These are phyloP conservation scores for Hymenoscyphus infarciens DNA, from an alignment of 2,329 filamentous ascomycete genomes.

Conservation along the genomic window DNA sequence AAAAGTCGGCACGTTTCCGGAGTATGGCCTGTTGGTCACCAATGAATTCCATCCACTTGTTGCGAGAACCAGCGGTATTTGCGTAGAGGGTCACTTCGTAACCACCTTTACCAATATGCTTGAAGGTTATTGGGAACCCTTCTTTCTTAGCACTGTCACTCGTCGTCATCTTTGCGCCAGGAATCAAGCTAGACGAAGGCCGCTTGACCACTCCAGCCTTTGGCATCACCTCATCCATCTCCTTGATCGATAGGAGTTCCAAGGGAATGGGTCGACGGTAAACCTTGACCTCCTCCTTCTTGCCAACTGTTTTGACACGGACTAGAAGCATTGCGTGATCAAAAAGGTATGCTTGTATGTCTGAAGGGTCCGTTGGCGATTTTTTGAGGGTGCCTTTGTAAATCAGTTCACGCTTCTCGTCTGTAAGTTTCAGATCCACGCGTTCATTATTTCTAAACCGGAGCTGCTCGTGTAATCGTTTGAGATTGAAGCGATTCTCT, in stretches of 20 bases:
- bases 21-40: slow-evolving; percentile 85
- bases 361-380: slow-evolving; percentile 77
- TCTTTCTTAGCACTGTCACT: slow-evolving; percentile 62
- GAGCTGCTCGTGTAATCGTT: slow-evolving; percentile 85
- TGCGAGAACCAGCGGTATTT: slow-evolving; percentile 76
- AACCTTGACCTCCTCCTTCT: slow-evolving; percentile 90
- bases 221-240: slow-evolving; percentile 96
- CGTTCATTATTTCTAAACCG: slow-evolving; percentile 87
- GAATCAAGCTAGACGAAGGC: slow-evolving; percentile 80
- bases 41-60: slow-evolving; percentile 97
- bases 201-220: slow-evolving; percentile 76
- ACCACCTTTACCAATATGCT: slow-evolving; percentile 90
- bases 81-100: slow-evolving; percentile 91
- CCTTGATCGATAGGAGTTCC: slow-evolving; percentile 86
- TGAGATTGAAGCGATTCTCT: slow-evolving; percentile 94
- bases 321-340: slow-evolving; percentile 94
- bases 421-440: slow-evolving; percentile 90
- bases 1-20: slow-evolving; percentile 84
- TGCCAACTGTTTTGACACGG: slow-evolving; percentile 85
- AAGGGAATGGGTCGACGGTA: slow-evolving; percentile 92
- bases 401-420: slow-evolving; percentile 87
- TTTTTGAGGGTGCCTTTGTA: slow-evolving; percentile 96
- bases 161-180: slow-evolving; percentile 50
- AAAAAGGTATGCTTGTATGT: slow-evolving; percentile 93
- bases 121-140: slow-evolving; percentile 92